Percentiles rank a stretch among this genome's conserved stretches.
Evolutionary conservation across 768 basidiomycete genomes (phyloP).

Genomic region (Rhodosporidiobolus sp.): DNA sequence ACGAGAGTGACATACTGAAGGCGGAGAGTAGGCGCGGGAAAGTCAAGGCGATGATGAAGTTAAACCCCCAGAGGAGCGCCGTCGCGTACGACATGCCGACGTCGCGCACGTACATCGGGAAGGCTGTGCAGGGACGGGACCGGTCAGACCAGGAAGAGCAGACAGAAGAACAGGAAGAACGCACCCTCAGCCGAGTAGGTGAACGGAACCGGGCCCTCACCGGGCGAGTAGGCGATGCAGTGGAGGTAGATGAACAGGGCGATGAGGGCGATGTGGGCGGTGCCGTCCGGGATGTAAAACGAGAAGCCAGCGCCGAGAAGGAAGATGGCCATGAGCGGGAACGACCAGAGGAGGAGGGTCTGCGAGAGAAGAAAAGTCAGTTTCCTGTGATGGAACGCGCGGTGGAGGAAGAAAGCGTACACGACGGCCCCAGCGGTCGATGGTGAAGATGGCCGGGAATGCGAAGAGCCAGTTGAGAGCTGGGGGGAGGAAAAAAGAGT

Average conservation of each 20-base stretch:
- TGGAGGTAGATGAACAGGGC: constrained; percentile 34
- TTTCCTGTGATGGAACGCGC: too few species aligned
- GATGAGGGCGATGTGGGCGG: not conserved
- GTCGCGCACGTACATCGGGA: constrained; percentile 39
- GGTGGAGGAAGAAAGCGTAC: too few species aligned
- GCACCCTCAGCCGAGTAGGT: constrained; percentile 43
- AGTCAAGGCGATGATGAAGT: constrained; percentile 38
- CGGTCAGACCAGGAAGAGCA: too few species aligned
- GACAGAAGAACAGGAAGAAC: too few species aligned
- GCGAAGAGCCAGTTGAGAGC: constrained; percentile 16
- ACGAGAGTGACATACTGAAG: not conserved
- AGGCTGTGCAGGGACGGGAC: too few species aligned
- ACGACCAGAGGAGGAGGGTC: constrained; percentile 69
- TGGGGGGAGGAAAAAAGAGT: not conserved
- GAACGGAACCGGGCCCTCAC: constrained; percentile 41
- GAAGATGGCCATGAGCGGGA: constrained; percentile 74
- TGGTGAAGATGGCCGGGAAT: constrained; percentile 18
- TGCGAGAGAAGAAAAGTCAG: too few species aligned
- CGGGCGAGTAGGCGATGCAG: constrained; percentile 38
- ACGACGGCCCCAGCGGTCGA: constrained; percentile 62
- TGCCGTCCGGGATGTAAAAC: constrained; percentile 39
- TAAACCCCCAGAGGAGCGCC: constrained; percentile 17
- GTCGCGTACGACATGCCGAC: constrained; percentile 42
- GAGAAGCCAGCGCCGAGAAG: constrained; percentile 59
- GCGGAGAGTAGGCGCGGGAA: constrained; percentile 40